phyloP scores from a whole-genome alignment of 305 asterid species.

The Solanum hybrid region DNA sequence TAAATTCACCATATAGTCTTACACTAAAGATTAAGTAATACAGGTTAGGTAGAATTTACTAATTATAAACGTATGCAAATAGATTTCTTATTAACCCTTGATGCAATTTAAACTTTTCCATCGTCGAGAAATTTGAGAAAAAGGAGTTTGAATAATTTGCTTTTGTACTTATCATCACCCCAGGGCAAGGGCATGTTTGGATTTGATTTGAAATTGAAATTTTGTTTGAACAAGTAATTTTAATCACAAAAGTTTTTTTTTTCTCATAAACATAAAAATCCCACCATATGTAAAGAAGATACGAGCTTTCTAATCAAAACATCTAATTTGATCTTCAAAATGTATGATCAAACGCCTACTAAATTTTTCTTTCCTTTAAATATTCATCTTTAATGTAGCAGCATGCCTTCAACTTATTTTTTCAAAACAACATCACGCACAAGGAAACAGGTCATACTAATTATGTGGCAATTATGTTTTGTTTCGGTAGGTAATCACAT shows the following conservation, averaged over 20 bases:
- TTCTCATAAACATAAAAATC: background rate
- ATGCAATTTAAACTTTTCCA: background rate
- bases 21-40: background rate
- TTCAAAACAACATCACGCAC: background rate
- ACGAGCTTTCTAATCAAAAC: background rate
- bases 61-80: too few relatives aligned
- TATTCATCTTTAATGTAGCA: background rate
- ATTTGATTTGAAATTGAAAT: background rate
- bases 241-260: background rate
- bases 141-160: background rate
- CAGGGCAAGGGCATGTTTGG: background rate
- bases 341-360: background rate
- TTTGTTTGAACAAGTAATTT: background rate
- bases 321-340: background rate
- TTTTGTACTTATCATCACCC: background rate
- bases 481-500: constrained; percentile 1
- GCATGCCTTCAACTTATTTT: background rate
- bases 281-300: background rate
- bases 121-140: background rate
- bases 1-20: background rate
- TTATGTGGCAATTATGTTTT: too few relatives aligned
- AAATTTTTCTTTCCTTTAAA: background rate
- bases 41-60: background rate
- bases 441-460: background rate
- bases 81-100: background rate